Evolutionary conservation across 1,284 basidiomycete genomes (phyloP), one percentile per base, ranked within the genome.

Genomic region (Rhodotorula sp.): DNA sequence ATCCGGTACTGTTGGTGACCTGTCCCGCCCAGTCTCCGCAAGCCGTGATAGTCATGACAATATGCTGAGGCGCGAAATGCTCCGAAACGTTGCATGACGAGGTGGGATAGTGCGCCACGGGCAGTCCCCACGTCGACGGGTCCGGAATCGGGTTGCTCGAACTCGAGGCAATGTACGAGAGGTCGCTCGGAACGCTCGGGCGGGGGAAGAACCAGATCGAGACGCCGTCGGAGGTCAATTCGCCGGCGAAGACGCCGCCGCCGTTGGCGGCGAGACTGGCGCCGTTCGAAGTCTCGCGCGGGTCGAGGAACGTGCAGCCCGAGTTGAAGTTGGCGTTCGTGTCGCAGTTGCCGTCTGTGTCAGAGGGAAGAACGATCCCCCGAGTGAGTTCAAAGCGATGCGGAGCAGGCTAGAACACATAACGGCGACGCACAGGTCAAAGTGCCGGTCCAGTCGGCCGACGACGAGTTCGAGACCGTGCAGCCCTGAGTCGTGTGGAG

Each of bases 291-390:
- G 68, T 68, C 8, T 76, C 64, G 48, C 65, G 70, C 15, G 69
- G 59, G 56, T 79, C 78, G 57, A 74, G 74, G 26, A 79, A 81
- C 8, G 82, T 84, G 80, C 92, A 93, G 16, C 91, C 91, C 34
- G 86, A 81, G 73, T 85, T 85, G 14, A 59, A 58, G 76, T 81
- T 80, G 54, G 69, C 78, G n/a, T 66, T 60, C 39, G 76, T 67
- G 63, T 78, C 72, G 71, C 80, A 80, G 67, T 78, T 77, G 51
- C 49, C n/a, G 58, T 69, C 67, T 68, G 46, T 31, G 16, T 3
- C 6, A 2, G 29, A n/a, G 29, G 18, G 29, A 47, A 47, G 23
- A 12, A 5, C 6, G 1, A 8, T 21, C 39, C 34, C 34, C 34
- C 16, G 12, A 14, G 39, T 29, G 18, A 12, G 14, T 7, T 48